A percentile compares a stretch with the other conserved stretches of the same genome.
These are phyloP conservation scores for Nakazawaea peltata DNA, from an alignment of 805 yeast genomes.

Conservation along the genomic window DNA sequence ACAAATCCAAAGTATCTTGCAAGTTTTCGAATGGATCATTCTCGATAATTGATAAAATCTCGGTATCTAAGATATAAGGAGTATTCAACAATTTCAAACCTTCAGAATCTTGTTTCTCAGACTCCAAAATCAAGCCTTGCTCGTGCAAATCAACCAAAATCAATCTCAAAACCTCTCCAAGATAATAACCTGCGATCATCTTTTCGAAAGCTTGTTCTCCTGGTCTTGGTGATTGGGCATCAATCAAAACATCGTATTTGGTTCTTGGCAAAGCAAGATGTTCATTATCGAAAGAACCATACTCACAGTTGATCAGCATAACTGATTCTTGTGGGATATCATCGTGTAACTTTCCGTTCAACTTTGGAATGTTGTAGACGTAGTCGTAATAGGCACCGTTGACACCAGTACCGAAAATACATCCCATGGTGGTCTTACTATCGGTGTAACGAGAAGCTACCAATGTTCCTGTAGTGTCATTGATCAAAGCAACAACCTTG, in stretches of 20 bases:
- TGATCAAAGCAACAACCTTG: conserved; percentile 86
- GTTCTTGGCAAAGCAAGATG: conserved; percentile 86
- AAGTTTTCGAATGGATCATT: conserved; percentile 86
- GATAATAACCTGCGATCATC: conserved; percentile 95
- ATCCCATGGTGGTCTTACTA: conserved; percentile 87
- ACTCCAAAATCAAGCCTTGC: conserved; percentile 59
- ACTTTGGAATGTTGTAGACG: conserved; percentile 71
- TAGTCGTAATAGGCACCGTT: conserved; percentile 94
- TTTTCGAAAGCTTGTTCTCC: conserved; percentile 96
- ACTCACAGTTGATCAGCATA: conserved; percentile 98
- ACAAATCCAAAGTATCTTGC: conserved; percentile 64
- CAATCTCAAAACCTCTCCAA: conserved; percentile 88
- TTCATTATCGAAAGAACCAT: conserved; percentile 96
- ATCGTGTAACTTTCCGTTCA: conserved; percentile 60
- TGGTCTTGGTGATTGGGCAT: conserved; percentile 90
- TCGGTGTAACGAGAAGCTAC: conserved; percentile 96
- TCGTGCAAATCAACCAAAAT: conserved; percentile 66
- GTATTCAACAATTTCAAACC: conserved; percentile 55
- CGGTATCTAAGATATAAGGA: conserved; percentile 79
- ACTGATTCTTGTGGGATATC: conserved; percentile 63
- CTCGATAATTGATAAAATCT: conserved; percentile 81
- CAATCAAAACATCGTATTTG: conserved; percentile 75
- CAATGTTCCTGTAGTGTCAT: conserved; percentile 95
- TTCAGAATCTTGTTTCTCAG: conserved; percentile 34
- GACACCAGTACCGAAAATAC: conserved; percentile 97